These are phyloP conservation scores for Cytospora leucostoma DNA, from an alignment of 2,329 filamentous ascomycete species.

Conservation along the genomic window DNA sequence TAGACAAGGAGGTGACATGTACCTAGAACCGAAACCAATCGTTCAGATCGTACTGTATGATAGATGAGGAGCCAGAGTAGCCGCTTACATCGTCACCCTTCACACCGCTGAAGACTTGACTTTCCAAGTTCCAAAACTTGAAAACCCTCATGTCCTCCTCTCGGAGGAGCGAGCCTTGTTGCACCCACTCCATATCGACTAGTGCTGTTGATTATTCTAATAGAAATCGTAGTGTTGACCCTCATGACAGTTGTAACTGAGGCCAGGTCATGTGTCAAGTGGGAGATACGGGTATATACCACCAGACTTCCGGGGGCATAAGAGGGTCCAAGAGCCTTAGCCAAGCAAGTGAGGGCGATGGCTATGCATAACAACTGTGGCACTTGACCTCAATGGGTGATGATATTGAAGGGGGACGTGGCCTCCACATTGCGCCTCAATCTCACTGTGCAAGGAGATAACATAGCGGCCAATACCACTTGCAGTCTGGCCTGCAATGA, in stretches of 20 bases:
- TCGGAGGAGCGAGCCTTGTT: constrained; percentile 2
- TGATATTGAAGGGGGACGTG: too few relatives aligned
- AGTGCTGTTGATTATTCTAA: too few relatives aligned
- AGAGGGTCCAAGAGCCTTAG: not conserved
- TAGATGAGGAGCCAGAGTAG: not conserved
- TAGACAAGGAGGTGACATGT: not conserved
- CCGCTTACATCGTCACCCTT: not conserved
- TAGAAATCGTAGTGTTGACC: not conserved
- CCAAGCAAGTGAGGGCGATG: not conserved
- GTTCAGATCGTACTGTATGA: too few relatives aligned
- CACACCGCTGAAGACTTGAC: not conserved
- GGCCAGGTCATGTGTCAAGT: not conserved
- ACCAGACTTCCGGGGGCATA: not conserved
- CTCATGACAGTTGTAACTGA: not conserved
- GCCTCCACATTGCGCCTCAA: too few relatives aligned
- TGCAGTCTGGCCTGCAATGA: not conserved
- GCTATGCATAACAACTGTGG: not conserved
- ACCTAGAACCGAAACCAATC: not conserved
- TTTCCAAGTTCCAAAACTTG: not conserved
- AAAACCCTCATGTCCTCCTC: not conserved
- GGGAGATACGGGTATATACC: not conserved
- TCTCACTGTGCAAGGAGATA: too few relatives aligned
- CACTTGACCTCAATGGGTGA: too few relatives aligned
- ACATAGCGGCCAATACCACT: not conserved
- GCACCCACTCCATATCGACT: not conserved